These are phyloP conservation scores for Xylariaceae sp. DNA, from an alignment of 2,329 filamentous ascomycete genomes.

Conservation along the genomic window DNA sequence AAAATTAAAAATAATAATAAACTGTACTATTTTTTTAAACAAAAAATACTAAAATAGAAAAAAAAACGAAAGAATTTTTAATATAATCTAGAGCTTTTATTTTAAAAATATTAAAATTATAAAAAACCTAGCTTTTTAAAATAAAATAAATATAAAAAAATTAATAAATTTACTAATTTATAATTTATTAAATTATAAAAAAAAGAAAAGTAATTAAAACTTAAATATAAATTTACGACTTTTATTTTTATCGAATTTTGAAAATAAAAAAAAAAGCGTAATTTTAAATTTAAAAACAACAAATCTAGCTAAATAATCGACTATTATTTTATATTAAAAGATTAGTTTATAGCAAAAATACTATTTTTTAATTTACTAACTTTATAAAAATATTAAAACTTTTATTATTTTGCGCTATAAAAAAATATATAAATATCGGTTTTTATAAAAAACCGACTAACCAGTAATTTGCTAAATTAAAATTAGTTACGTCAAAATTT, in stretches of 20 bases:
- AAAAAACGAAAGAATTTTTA: neutral
- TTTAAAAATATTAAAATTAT: neutral
- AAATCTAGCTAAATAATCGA: no score
- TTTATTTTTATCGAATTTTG: neutral
- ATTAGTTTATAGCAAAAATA: no score
- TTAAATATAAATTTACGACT: neutral
- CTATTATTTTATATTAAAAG: no score
- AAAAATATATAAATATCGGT: no score
- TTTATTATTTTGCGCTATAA: no score
- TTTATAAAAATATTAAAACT: no score
- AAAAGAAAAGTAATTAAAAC: neutral
- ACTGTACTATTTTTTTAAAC: neutral
- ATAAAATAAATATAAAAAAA: neutral
- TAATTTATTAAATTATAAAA: neutral
- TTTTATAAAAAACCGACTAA: no score
- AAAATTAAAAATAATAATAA: neutral
- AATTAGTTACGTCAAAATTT: no score
- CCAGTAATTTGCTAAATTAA: no score
- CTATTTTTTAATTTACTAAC: no score
- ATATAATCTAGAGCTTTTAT: neutral
- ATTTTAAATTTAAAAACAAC: no score
- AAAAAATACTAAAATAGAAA: slow-evolving; percentile 1
- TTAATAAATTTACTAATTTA: neutral
- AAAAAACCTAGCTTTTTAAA: slow-evolving; percentile 1
- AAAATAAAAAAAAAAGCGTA: no score